Percentiles rank a stretch among this genome's conserved stretches.
These are phyloP conservation scores for Sugiyamaella pinicola DNA, from an alignment of 1,139 yeast species.

Conservation along the genomic window DNA sequence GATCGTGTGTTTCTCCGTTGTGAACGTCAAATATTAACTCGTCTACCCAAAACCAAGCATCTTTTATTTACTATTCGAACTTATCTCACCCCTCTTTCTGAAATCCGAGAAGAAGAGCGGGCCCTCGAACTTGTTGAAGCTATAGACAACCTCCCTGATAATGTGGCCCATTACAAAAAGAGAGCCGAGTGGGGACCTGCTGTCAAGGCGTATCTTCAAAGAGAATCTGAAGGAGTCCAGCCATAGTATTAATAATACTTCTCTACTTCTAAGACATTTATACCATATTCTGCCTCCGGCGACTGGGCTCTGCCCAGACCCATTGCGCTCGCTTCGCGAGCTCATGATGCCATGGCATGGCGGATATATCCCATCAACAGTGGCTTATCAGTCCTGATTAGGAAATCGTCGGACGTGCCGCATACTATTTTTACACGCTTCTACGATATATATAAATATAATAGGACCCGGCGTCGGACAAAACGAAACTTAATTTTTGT, in stretches of 20 bases:
- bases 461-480: background rate
- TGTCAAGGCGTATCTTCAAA: slow-evolving; percentile 50
- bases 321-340: too few species aligned
- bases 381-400: slow-evolving; percentile 7
- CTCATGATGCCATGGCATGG: background rate
- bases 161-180: slow-evolving; percentile 61
- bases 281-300: too few species aligned
- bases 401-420: slow-evolving; percentile 1
- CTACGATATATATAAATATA: background rate
- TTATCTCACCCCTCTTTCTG: slow-evolving; percentile 60
- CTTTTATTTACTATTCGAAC: slow-evolving; percentile 65
- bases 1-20: slow-evolving; percentile 58
- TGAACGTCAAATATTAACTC: slow-evolving; percentile 63
- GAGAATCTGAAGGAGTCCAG: slow-evolving; percentile 19
- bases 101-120: slow-evolving; percentile 51
- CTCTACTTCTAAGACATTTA: background rate
- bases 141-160: slow-evolving; percentile 60
- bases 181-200: slow-evolving; percentile 68
- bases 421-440: background rate
- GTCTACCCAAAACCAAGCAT: slow-evolving; percentile 58
- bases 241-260: background rate
- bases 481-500: background rate
- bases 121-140: slow-evolving; percentile 55
- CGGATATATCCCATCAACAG: background rate
- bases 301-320: too few species aligned